Evolutionary conservation across 1,139 yeast genomes (phyloP), one percentile per base, ranked within the genome.

Genomic region (Taphrina deformans): DNA sequence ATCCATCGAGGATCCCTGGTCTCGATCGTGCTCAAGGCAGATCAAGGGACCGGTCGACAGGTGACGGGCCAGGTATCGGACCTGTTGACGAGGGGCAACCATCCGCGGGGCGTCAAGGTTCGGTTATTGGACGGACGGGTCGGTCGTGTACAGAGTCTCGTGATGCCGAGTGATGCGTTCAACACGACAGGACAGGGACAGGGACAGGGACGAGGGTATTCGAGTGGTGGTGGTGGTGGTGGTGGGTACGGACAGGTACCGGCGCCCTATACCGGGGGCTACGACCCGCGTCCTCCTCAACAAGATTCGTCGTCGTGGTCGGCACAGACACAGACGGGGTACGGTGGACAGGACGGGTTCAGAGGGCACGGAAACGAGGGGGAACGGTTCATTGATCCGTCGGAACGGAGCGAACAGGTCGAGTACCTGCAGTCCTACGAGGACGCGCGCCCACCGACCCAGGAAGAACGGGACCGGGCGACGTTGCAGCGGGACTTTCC

Each of bases 21-120:
- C 33, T 31, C 48, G 16, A 52, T 61, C 59, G 40, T 61, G 5
- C 46, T 52, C 6, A 61, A 61, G 27, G 35, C 29, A 6, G 65
- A 61, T 24, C 65, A 61, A 27, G 29, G 52, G 4, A 61, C 65
- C 5, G 65, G 65, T 7, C 44, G 59, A 5, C 65, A 52, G 21
- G 59, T 53, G 18, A 24, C 18, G 7, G 65, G 65, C 12, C 26
- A 16, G 12, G 59, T 61, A 24, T 38, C 41, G 1, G 65, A 61
- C 21, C 9, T 61, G 10, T 38, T 61, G 33, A 61, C 65, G 21
- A 41, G 65, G 4, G 65, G 59, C 9, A 46, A 61, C 14, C 65
- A 61, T 24, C 65, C 51, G 9, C 44, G 65, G 16, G 65, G 65
- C 16, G 38, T 61, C 26, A 61, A 61, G 21, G 65, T 61, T 14